These are phyloP conservation scores for Calonectria honghensis DNA, from an alignment of 2,329 filamentous ascomycete genomes.

Conservation along the genomic window DNA sequence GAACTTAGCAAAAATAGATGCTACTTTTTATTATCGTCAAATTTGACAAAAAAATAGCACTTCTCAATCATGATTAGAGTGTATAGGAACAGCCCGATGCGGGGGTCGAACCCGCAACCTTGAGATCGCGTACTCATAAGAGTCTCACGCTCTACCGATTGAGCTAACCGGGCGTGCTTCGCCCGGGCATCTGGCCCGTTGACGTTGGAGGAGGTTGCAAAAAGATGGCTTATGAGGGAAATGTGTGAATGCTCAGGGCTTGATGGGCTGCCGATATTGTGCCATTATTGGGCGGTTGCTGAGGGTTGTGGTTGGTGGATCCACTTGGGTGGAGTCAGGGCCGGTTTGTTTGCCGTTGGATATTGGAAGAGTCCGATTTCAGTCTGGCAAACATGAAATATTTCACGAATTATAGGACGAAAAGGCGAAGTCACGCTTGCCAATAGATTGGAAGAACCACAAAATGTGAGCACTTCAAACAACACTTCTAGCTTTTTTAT, in stretches of 20 bases:
- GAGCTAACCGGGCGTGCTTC: constrained; percentile 60
- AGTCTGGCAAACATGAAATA: background rate
- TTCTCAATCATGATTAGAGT: constrained; percentile 59
- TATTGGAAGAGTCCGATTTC: background rate
- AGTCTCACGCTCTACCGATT: constrained; percentile 79
- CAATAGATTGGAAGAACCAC: background rate
- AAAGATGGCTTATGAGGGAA: constrained; percentile 3
- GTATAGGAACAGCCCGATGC: constrained; percentile 59
- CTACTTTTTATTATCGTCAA: background rate
- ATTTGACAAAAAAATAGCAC: constrained; percentile 47
- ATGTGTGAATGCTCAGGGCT: constrained; percentile 33
- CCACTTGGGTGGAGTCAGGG: constrained; percentile 24
- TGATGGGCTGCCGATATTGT: constrained; percentile 7
- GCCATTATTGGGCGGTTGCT: constrained; percentile 27
- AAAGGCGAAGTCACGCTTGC: too few relatives aligned
- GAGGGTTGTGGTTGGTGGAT: constrained; percentile 27
- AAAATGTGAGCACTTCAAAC: background rate
- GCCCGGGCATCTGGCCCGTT: constrained; percentile 64
- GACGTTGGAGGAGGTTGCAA: background rate
- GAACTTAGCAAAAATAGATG: background rate
- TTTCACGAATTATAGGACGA: too few relatives aligned
- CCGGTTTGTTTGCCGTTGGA: constrained; percentile 3
- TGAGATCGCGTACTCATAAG: constrained; percentile 70
- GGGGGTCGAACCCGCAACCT: constrained; percentile 73
- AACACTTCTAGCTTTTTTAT: background rate